Conservation (phyloP, 2,329 filamentous ascomycete genomes). For the Herpomyces periplanetae region DNA sequence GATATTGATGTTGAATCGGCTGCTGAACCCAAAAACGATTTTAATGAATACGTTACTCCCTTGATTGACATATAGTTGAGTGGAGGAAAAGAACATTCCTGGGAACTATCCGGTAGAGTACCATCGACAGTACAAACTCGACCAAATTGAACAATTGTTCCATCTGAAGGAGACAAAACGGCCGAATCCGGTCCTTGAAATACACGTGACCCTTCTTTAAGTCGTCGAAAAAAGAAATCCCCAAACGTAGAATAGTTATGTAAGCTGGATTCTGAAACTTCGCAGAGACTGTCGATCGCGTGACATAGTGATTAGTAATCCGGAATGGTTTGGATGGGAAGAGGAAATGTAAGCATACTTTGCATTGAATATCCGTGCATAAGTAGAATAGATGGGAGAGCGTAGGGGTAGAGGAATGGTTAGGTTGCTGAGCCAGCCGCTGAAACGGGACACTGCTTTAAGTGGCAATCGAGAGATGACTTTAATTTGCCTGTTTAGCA, state of each 20-base stretch:
- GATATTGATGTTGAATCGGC: conserved; percentile 12
- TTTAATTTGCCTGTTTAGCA: conserved; percentile 46
- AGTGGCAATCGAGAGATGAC: conserved; percentile 72
- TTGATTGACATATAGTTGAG: no score
- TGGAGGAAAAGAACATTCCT: no score
- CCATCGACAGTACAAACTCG: no score
- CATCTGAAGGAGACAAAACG: conserved; percentile 56
- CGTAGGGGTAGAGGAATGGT: conserved; percentile 56
- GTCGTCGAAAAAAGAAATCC: conserved; percentile 75
- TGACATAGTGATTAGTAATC: neutral
- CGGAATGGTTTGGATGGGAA: neutral
- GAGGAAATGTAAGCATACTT: conserved; percentile 10
- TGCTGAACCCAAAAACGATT: conserved; percentile 42
- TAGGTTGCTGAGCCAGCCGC: conserved; percentile 69
- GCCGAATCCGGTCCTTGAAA: conserved; percentile 43
- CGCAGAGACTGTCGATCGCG: conserved; percentile 19
- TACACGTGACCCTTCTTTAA: conserved; percentile 57
- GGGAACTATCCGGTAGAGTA: no score
- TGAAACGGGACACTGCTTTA: conserved; percentile 55
- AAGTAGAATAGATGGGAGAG: conserved; percentile 60
- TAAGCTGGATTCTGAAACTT: conserved; percentile 57
- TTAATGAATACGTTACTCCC: conserved; percentile 84
- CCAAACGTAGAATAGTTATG: conserved; percentile 69
- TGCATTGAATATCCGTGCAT: conserved; percentile 66
- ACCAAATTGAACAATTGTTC: conserved; percentile 61